These are phyloP conservation scores for Psilocybe cyanescens DNA, from an alignment of 768 basidiomycete species.

Conservation along the genomic window DNA sequence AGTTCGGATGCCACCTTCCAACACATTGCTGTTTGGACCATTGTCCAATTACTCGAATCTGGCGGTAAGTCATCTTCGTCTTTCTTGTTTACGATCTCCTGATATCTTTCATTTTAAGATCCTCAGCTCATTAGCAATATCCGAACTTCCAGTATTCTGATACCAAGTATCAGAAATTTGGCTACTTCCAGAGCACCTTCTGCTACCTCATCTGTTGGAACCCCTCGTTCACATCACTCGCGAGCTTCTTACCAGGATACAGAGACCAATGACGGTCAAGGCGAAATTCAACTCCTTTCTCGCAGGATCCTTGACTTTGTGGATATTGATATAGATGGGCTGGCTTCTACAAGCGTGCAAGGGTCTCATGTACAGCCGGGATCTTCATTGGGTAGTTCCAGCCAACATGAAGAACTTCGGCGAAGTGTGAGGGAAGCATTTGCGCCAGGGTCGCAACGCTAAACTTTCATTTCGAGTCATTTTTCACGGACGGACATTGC, in stretches of 20 bases:
- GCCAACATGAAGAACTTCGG: conserved; percentile 78
- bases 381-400: conserved; percentile 67
- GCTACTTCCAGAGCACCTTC: conserved; percentile 73
- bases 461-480: conserved; percentile 22
- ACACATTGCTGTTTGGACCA: conserved; percentile 99
- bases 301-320: conserved; percentile 87
- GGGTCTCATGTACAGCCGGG: conserved; percentile 73
- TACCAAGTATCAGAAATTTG: conserved; percentile 86
- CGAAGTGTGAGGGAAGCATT: conserved; percentile 86
- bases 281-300: conserved; percentile 88
- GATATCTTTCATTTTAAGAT: conserved; percentile 47
- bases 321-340: conserved; percentile 69
- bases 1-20: conserved; percentile 97
- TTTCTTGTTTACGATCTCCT: neutral
- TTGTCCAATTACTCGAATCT: conserved; percentile 97
- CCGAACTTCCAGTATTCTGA: conserved; percentile 77
- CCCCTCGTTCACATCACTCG: conserved; percentile 72
- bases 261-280: conserved; percentile 84
- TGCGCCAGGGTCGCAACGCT: conserved; percentile 64
- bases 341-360: conserved; percentile 61
- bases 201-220: conserved; percentile 74
- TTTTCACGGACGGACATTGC: conserved; percentile 22
- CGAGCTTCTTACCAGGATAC: conserved; percentile 82
- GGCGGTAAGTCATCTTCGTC: conserved; percentile 55
- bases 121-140: conserved; percentile 90